Evolutionary conservation across 2,329 filamentous ascomycete species (phyloP), one percentile per base, ranked within the genome.

Genomic region (Sarocladiaceae sp.): DNA sequence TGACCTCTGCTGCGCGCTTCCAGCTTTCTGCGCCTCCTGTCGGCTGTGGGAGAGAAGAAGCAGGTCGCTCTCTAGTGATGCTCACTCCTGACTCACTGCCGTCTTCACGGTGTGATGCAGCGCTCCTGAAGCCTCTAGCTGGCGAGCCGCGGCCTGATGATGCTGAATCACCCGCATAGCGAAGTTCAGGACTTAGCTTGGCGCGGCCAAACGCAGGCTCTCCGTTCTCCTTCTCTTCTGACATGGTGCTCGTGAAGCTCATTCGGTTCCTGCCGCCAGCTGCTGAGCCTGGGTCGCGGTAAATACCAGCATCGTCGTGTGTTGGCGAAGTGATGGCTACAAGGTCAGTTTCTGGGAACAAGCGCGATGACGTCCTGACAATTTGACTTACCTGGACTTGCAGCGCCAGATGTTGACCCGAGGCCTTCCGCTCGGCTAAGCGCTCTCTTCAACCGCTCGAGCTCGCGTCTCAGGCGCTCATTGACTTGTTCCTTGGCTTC

Each of bases 1-100:
- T 98, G 47, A 98, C 93, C 69, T 98, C 93, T 2, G 93, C 93
- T 15, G 93, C 93, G 54, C 93, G 76, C 69, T 90, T 94, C 93
- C 93, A 98, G 61, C 90, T 97, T 68, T 98, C 93, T 2, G 35
- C 44, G 18, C 56, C 56, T 24, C 57, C 56, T 6, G 57, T 47
- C 4, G 64, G 56, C 18, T 64, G 62, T 4, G 64, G 62, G 11
- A 66, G 53, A 9, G 60, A 59, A 15, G 64, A 65, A 33, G 56
- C 55, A 0, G 62, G 62, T 3, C 64, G 57, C 39, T 67, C 55
- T 49, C 56, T 48, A 35, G 56, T 47, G 5, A 56, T 51, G 12
- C 52, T 50, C 9, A 54, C 48, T 18, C 51, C 52, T 11, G 55
- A 49, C 6, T 68, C 67, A 21, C 51, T 51, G 32, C 52, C 50